Evolutionary conservation across 2,329 filamentous ascomycete genomes (phyloP), one percentile per base, ranked within the genome.

Genomic region (Colletotrichum tabaci): DNA sequence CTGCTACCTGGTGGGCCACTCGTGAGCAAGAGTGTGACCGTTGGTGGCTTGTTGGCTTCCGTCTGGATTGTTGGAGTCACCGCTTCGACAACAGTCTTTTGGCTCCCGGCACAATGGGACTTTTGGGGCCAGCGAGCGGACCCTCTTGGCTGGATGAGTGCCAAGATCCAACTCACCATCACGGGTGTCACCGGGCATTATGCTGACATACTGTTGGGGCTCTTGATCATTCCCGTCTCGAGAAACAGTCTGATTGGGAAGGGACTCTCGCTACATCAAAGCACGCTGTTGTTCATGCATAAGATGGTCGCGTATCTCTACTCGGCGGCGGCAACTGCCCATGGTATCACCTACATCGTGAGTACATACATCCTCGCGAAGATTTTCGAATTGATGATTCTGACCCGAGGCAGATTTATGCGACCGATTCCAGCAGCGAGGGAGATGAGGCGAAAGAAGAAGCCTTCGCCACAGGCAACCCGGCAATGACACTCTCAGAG

Each of bases 161-260:
- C 74, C 44, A 68, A 74, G 12, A 7, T 74, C 3, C 58, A 35
- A 6, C 68, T 74, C 12, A 50, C 66, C 0, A 49, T 74, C 9
- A 71, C 74, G 8, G 74, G 72, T 2, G 50, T 74, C 1, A 68
- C 71, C 2, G 72, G 72, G 1, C 74, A 74, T 46, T 73, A 73
- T 12, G 72, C 72, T 26, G 74, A 74, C 40, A 66, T 74, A 3
- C 50, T 74, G 1, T 57, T 74, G 0, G 74, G 74, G 3, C 52
- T 74, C 0, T 50, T 73, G n/a, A 52, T 74, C 2, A 73, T 74
- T 8, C 74, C 74, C 0, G 63, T 74, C 4, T 70, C 69, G 0
- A 62, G 74, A 38, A 73, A 74, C 23, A 73, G 66, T 21, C 21
- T 74, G 15, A 52, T 74, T n/a, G 72, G 63, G 3, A 66, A 57